Conservation (phyloP, 495 filamentous ascomycete species). For the Ramalina intermedia region DNA sequence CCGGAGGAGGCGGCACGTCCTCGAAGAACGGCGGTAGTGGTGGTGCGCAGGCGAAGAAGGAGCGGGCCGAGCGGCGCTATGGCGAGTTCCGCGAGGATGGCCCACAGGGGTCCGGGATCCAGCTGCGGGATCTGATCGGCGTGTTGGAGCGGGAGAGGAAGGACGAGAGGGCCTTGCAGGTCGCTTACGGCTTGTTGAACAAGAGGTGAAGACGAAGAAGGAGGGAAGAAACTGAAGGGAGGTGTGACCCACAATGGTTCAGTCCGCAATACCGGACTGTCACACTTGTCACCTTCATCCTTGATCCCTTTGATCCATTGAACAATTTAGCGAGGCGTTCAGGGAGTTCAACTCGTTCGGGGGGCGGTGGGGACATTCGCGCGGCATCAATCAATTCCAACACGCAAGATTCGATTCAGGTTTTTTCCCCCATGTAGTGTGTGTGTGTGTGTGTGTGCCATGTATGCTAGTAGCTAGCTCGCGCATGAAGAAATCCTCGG, state of each 20-base stretch:
- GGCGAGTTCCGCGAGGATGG: conserved; percentile 36
- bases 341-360: not conserved
- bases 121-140: conserved; percentile 35
- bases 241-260: too few species aligned
- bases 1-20: not conserved
- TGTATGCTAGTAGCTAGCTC: not conserved
- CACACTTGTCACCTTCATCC: too few species aligned
- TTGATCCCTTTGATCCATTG: too few species aligned
- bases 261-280: too few species aligned
- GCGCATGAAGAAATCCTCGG: not conserved
- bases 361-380: not conserved
- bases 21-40: conserved; percentile 1
- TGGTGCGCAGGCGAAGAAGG: not conserved
- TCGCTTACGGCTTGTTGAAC: conserved; percentile 10
- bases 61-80: conserved; percentile 12
- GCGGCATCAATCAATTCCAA: too few species aligned
- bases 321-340: conserved; percentile 11
- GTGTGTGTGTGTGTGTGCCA: too few species aligned
- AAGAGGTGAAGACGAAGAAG: too few species aligned
- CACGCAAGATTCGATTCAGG: too few species aligned
- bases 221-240: too few species aligned
- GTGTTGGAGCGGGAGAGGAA: conserved; percentile 35
- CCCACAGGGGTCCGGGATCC: conserved; percentile 31
- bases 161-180: conserved; percentile 11
- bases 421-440: too few species aligned